Evolutionary conservation across 23 red algal genomes (phyloP).

Genomic region (Chondrus crispus): DNA sequence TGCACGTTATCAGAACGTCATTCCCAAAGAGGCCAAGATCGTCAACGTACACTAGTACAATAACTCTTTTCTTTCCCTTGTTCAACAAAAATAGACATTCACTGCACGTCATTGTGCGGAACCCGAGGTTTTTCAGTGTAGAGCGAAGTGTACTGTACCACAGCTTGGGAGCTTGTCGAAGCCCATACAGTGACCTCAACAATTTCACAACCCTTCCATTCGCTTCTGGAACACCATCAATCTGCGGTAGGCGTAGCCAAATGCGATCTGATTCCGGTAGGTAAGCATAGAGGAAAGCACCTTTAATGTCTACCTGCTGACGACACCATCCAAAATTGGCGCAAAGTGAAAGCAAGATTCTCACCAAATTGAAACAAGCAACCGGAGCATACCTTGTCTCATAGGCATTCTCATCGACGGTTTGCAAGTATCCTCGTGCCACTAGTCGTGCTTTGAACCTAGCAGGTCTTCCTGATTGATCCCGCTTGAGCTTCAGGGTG

Average conservation of each 20-base stretch:
- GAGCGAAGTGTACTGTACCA: not conserved
- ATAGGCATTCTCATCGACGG: not conserved
- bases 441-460: constrained; percentile 38
- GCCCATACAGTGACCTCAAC: not conserved
- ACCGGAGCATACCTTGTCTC: not conserved
- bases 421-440: constrained; percentile 33
- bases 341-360: not conserved
- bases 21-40: not conserved
- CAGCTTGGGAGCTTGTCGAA: not conserved
- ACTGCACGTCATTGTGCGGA: not conserved
- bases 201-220: not conserved
- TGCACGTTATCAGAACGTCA: not conserved
- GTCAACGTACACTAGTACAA: not conserved
- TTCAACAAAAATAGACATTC: not conserved
- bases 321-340: not conserved
- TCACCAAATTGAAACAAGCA: not conserved
- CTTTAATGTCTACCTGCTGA: not conserved
- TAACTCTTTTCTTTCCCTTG: not conserved
- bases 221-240: not conserved
- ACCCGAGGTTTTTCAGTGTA: not conserved
- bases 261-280: not conserved
- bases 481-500: not conserved
- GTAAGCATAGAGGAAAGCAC: not conserved
- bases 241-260: not conserved
- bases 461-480: not conserved